These are phyloP conservation scores for Penicillium thymicola DNA, from an alignment of 2,329 filamentous ascomycete species.

Conservation along the genomic window DNA sequence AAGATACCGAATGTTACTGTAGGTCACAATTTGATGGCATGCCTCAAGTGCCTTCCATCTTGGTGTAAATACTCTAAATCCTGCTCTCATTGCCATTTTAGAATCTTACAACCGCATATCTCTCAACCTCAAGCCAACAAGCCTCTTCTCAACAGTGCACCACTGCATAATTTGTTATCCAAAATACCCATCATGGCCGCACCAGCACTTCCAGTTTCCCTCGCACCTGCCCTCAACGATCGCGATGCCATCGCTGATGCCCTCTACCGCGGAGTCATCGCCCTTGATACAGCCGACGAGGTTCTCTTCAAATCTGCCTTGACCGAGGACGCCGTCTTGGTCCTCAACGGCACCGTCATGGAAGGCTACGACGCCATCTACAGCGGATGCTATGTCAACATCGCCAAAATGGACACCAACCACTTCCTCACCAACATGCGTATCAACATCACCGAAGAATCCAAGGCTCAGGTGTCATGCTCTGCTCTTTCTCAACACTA, in stretches of 20 bases:
- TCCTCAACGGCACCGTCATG: constrained; percentile 19
- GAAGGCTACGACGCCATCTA: constrained; percentile 21
- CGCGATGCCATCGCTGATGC: constrained; percentile 36
- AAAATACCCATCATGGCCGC: not conserved
- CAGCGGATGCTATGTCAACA: constrained; percentile 15
- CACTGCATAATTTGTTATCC: not conserved
- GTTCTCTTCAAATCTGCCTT: constrained; percentile 32
- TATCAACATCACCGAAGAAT: constrained; percentile 13
- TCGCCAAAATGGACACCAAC: constrained; percentile 30
- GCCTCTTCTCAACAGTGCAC: not conserved
- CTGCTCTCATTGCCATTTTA: not conserved
- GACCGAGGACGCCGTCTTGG: constrained; percentile 18
- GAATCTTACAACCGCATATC: not conserved
- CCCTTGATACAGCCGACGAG: constrained; percentile 28
- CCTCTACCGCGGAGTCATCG: constrained; percentile 27
- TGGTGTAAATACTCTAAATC: not conserved
- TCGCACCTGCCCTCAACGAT: constrained; percentile 16
- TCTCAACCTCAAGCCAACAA: not conserved
- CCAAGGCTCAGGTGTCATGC: constrained; percentile 15
- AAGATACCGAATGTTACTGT: not conserved
- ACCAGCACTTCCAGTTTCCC: not conserved
- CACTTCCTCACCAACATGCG: constrained; percentile 25
- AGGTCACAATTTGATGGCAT: not conserved
- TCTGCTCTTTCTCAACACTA: constrained; percentile 23
- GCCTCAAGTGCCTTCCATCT: not conserved